Conservation (phyloP, 768 basidiomycete species). For the Russula foetens region DNA sequence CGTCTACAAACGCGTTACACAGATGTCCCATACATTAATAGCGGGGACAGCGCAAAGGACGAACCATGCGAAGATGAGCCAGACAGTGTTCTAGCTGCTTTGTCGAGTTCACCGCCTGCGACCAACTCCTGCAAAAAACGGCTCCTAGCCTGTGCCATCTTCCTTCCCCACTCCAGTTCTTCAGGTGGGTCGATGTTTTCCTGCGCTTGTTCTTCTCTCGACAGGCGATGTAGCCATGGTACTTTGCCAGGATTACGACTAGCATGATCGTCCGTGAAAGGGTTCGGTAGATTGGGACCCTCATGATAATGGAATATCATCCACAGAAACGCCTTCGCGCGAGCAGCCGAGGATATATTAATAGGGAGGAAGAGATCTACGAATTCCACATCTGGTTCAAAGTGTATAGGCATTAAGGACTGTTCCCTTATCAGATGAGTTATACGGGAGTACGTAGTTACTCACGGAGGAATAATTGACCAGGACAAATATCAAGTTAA, state of each 20-base stretch:
- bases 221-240: constrained; percentile 49
- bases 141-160: constrained; percentile 67
- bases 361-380: constrained; percentile 81
- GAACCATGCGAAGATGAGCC: constrained; percentile 18
- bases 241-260: constrained; percentile 50
- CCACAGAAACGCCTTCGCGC: constrained; percentile 78
- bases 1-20: background rate
- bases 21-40: background rate
- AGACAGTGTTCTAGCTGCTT: constrained; percentile 24
- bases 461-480: constrained; percentile 70
- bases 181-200: constrained; percentile 77
- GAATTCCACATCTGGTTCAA: constrained; percentile 67
- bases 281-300: constrained; percentile 51
- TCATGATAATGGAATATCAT: constrained; percentile 79
- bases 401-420: constrained; percentile 47
- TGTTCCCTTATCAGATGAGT: constrained; percentile 14
- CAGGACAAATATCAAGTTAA: constrained; percentile 80
- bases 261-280: constrained; percentile 66
- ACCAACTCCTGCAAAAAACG: constrained; percentile 65
- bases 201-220: constrained; percentile 41
- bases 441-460: constrained; percentile 12
- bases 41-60: background rate
- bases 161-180: constrained; percentile 69
- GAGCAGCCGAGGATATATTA: constrained; percentile 58
- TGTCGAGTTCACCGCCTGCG: constrained; percentile 34